Evolutionary conservation across 345 rosid genomes (phyloP), one percentile per base, ranked within the genome.

Genomic region (Dimocarpus longan): DNA sequence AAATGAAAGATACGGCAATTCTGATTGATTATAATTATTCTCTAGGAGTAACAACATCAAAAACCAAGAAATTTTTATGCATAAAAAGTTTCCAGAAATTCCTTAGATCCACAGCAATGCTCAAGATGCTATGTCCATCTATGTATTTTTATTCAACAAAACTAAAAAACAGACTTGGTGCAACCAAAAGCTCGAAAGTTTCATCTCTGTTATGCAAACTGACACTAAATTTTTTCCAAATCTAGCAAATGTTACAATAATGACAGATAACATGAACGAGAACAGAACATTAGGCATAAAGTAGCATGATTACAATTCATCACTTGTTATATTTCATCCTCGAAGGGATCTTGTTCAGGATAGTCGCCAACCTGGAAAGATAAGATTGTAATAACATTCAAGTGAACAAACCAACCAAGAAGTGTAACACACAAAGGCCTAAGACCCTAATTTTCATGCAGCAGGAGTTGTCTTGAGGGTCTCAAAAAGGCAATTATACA

Each of bases 261-360:
- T 32, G 32, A 21, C 9, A 75, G 10, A 9, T 21, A 22, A 24
- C 8, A 28, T 42, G 52, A 10, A 57, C 21, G 18, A 16, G 42
- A 12, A 64, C 10, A 1, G 26, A 18, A n/a, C 68, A 8, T 13
- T 13, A 2, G 52, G n/a, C 24, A 70, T 42, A 9, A 28, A 54
- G 15, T 21, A 24, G 9, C 32, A 52, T 10, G 7, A 42, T 11
- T 4, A 5, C 10, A n/a, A 32, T 43, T 68, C 60, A 65, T 39
- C 32, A 62, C 19, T 22, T 11, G 26, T 86, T 84, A 91, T 82
- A 92, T 91, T 84, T 94, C 95, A 22, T 94, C 97, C 80, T 92
- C 92, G 7, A 94, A 92, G 39, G 86, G 90, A 80, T 95, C 97
- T 79, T 91, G 86, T 82, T 93, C 98, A n/a, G 95, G 98, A 79